Percentiles rank a stretch among this genome's conserved stretches.
Evolutionary conservation across 768 basidiomycete genomes (phyloP).

Genomic region (Pleurotus platypus): DNA sequence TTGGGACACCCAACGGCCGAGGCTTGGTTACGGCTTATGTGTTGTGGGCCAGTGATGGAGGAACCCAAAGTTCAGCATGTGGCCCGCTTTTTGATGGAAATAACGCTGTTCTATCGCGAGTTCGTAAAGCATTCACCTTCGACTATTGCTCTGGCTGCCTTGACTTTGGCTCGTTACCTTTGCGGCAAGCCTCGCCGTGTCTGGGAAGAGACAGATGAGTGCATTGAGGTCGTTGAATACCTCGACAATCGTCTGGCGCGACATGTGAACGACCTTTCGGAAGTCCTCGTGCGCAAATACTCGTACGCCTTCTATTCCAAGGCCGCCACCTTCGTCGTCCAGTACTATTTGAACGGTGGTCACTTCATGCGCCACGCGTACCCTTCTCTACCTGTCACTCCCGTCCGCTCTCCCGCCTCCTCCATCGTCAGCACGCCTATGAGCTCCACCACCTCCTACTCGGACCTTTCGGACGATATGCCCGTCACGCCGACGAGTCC

Average conservation of each 20-base stretch:
- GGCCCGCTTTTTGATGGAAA: constrained; percentile 98
- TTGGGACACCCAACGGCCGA: constrained; percentile 98
- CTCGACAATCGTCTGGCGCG: constrained; percentile 85
- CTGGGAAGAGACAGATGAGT: constrained; percentile 83
- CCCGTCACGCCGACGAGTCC: constrained; percentile 80
- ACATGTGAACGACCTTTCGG: constrained; percentile 89
- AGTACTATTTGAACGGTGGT: constrained; percentile 89
- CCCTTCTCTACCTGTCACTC: constrained; percentile 63
- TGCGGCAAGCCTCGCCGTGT: constrained; percentile 75
- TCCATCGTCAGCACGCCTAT: constrained; percentile 62
- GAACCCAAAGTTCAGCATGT: constrained; percentile 92
- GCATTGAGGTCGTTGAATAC: constrained; percentile 77
- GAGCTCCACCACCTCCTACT: constrained; percentile 69
- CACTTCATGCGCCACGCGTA: constrained; percentile 54
- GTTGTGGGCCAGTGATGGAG: constrained; percentile 71
- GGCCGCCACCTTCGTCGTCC: constrained; percentile 88
- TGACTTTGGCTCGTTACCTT: constrained; percentile 86
- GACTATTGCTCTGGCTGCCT: constrained; percentile 82
- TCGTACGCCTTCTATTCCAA: constrained; percentile 96
- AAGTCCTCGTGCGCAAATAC: constrained; percentile 97
- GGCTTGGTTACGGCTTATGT: constrained; percentile 89
- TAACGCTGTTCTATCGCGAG: constrained; percentile 96
- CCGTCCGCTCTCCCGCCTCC: constrained; percentile 52
- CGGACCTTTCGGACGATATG: constrained; percentile 81
- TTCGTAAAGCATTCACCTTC: constrained; percentile 86